Conservation (phyloP, 352 stramenopile species). For the Phytophthora syringae region DNA sequence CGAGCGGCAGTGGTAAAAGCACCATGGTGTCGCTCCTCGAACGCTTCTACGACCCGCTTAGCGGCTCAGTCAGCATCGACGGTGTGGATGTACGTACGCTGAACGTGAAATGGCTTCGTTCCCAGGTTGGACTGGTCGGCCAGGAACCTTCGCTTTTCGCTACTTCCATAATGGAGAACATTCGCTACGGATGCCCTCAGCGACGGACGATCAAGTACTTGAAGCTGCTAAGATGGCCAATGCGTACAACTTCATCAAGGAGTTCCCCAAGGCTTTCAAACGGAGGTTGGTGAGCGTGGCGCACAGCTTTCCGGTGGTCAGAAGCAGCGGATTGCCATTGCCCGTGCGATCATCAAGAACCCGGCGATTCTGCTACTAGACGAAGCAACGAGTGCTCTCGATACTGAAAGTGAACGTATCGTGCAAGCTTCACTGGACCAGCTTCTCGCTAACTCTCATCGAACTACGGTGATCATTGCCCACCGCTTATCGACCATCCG, state of each 20-base stretch:
- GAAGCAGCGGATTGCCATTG: conserved; percentile 94
- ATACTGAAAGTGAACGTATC: conserved; percentile 42
- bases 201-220: conserved; percentile 81
- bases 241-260: conserved; percentile 90
- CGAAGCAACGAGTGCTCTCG: conserved; percentile 48
- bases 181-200: conserved; percentile 48
- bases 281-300: conserved; percentile 87
- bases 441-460: conserved; percentile 53
- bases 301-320: conserved; percentile 94
- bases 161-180: conserved; percentile 62
- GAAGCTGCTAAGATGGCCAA: conserved; percentile 85
- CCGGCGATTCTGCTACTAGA: conserved; percentile 92
- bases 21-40: conserved; percentile 94
- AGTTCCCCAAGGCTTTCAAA: conserved; percentile 77
- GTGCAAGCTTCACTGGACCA: conserved; percentile 62
- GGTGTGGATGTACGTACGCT: conserved; percentile 77
- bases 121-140: conserved; percentile 68
- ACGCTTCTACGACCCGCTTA: conserved; percentile 92
- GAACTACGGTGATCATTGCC: conserved; percentile 85
- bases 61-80: conserved; percentile 48
- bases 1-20: conserved; percentile 81
- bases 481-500: conserved; percentile 89
- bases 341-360: conserved; percentile 91
- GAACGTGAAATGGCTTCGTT: conserved; percentile 51
- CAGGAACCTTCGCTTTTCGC: conserved; percentile 89